These are phyloP conservation scores for Fusarium drepaniforme DNA, from an alignment of 2,329 filamentous ascomycete species.

Conservation along the genomic window DNA sequence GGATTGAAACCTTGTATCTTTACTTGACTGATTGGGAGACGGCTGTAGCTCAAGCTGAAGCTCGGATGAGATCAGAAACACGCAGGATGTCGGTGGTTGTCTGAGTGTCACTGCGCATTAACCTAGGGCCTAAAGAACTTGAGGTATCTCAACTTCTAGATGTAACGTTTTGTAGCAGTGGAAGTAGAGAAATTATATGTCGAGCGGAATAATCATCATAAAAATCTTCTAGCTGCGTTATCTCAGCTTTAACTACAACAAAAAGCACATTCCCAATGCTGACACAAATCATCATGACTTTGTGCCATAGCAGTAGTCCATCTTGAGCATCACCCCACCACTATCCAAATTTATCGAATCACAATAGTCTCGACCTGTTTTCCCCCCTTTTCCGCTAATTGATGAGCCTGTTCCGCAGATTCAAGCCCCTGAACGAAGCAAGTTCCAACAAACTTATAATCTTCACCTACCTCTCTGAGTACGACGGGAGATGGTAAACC, in stretches of 20 bases:
- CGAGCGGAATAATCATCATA: background rate
- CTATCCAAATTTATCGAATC: background rate
- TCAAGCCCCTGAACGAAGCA: background rate
- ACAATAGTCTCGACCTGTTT: background rate
- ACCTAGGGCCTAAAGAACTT: background rate
- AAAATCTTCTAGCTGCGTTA: too few relatives aligned
- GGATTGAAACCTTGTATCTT: constrained; percentile 33
- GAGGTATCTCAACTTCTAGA: background rate
- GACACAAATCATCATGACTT: background rate
- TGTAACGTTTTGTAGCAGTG: background rate
- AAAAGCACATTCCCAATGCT: too few relatives aligned
- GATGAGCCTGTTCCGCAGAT: background rate
- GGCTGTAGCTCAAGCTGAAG: constrained; percentile 39
- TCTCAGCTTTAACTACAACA: too few relatives aligned
- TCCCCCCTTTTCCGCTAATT: background rate
- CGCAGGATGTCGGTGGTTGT: constrained; percentile 22
- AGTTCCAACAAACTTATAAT: background rate
- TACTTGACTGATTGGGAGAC: constrained; percentile 38
- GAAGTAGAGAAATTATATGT: background rate
- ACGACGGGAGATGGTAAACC: background rate
- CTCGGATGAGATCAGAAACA: constrained; percentile 34
- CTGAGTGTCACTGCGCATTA: background rate
- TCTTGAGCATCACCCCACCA: background rate
- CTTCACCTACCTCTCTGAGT: background rate
- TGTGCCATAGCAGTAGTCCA: background rate